Evolutionary conservation across 2,329 filamentous ascomycete genomes (phyloP).

Genomic region (Plenodomus lindquistii): DNA sequence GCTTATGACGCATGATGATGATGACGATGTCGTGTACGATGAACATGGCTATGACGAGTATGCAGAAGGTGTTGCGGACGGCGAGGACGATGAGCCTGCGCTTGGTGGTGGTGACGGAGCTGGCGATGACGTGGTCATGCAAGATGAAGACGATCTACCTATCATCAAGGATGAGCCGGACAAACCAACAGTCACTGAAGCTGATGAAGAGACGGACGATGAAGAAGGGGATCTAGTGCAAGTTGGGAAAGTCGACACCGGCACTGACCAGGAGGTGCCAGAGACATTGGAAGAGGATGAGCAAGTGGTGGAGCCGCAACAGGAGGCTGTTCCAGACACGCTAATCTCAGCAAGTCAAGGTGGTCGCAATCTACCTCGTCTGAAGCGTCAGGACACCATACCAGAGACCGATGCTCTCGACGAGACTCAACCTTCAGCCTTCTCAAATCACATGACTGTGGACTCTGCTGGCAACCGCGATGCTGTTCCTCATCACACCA

Average conservation of each 20-base stretch:
- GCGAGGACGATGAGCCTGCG: constrained; percentile 3
- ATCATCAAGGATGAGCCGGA: constrained; percentile 19
- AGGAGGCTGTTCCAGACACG: constrained; percentile 7
- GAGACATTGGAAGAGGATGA: constrained; percentile 26
- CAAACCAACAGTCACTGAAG: constrained; percentile 8
- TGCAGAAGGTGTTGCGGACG: constrained; percentile 11
- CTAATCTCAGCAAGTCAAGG: not conserved
- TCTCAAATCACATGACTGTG: constrained; percentile 8
- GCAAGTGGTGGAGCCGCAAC: not conserved
- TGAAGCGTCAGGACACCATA: constrained; percentile 33
- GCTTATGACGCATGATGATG: constrained; percentile 18
- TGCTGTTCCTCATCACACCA: constrained; percentile 11
- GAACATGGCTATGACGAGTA: constrained; percentile 32
- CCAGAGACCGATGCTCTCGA: constrained; percentile 42
- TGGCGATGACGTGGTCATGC: constrained; percentile 23
- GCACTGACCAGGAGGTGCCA: constrained; percentile 23
- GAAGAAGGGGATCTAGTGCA: constrained; percentile 11
- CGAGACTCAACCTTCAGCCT: constrained; percentile 37
- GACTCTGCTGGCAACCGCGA: not conserved
- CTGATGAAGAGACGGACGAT: constrained; percentile 5
- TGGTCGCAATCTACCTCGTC: constrained; percentile 7
- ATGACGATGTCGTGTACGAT: constrained; percentile 27
- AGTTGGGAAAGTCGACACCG: constrained; percentile 9
- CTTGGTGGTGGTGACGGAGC: not conserved
- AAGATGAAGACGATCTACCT: constrained; percentile 27